Evolutionary conservation across 495 filamentous ascomycete genomes (phyloP).

Genomic region (Hyphodiscus hymeniophilus): DNA sequence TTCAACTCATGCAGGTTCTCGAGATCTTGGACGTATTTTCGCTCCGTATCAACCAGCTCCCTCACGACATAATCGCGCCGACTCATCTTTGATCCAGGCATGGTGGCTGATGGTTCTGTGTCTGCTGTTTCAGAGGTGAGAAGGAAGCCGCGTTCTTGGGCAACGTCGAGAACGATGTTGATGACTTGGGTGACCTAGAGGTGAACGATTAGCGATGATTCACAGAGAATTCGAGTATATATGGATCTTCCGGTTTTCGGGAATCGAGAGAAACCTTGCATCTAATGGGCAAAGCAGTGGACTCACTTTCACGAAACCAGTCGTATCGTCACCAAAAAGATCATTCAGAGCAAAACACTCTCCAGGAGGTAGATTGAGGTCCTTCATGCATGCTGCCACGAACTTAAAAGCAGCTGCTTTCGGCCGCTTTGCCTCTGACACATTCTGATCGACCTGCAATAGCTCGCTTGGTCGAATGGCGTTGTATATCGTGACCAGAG

Average conservation of each 20-base stretch:
- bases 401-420: constrained; percentile 52
- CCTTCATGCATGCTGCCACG: constrained; percentile 41
- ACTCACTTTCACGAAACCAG: constrained; percentile 87
- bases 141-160: constrained; percentile 67
- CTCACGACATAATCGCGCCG: constrained; percentile 81
- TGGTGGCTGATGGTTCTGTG: constrained; percentile 31
- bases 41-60: constrained; percentile 87
- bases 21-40: constrained; percentile 97
- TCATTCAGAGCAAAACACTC: constrained; percentile 91
- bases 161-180: constrained; percentile 81
- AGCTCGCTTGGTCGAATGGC: constrained; percentile 56
- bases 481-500: constrained; percentile 86
- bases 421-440: constrained; percentile 54
- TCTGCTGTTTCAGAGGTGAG: constrained; percentile 40
- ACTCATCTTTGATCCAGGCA: constrained; percentile 50
- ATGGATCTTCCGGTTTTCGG: background rate
- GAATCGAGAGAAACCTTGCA: background rate
- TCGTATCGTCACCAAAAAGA: constrained; percentile 87
- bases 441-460: constrained; percentile 51
- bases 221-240: background rate
- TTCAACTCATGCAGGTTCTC: constrained; percentile 92
- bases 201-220: background rate
- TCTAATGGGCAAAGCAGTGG: background rate
- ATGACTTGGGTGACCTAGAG: constrained; percentile 52
- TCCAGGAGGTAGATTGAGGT: constrained; percentile 65